A percentile compares a stretch with the other conserved stretches of the same genome.
Evolutionary conservation across 441 rosid genomes (phyloP).

Genomic region (Euphorbia corollata): DNA sequence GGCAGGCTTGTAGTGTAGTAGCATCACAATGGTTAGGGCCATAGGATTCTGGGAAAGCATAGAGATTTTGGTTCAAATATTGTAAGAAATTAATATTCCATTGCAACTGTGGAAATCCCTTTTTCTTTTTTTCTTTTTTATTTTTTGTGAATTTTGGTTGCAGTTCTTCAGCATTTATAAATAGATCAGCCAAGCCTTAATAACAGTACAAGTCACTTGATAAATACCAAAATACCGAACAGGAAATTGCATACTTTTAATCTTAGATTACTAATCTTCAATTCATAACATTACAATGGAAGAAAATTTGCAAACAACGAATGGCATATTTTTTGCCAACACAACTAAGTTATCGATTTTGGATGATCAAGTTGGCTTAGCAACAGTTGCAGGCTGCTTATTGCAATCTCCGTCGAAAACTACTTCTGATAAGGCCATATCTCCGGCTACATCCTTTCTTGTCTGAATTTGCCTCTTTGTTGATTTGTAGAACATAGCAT

Average conservation of each 20-base stretch:
- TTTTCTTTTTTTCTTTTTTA: not conserved
- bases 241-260: no score
- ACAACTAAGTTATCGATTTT: not conserved
- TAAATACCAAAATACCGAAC: no score
- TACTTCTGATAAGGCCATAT: conserved; percentile 14
- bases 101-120: conserved; percentile 13
- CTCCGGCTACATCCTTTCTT: conserved; percentile 23
- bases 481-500: conserved; percentile 46
- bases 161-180: no score
- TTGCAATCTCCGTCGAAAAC: not conserved
- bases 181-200: no score
- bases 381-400: not conserved
- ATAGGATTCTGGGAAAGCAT: conserved; percentile 17
- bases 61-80: conserved; percentile 17
- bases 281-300: no score
- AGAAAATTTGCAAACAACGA: no score
- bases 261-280: no score
- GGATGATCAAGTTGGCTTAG: not conserved
- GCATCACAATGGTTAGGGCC: conserved; percentile 19
- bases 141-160: no score
- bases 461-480: conserved; percentile 37
- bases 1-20: conserved; percentile 21
- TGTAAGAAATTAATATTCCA: conserved; percentile 13
- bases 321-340: no score
- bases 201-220: no score